phyloP scores from a whole-genome alignment of 371 early-diverging fungal species.

The Zychaea mexicana region DNA sequence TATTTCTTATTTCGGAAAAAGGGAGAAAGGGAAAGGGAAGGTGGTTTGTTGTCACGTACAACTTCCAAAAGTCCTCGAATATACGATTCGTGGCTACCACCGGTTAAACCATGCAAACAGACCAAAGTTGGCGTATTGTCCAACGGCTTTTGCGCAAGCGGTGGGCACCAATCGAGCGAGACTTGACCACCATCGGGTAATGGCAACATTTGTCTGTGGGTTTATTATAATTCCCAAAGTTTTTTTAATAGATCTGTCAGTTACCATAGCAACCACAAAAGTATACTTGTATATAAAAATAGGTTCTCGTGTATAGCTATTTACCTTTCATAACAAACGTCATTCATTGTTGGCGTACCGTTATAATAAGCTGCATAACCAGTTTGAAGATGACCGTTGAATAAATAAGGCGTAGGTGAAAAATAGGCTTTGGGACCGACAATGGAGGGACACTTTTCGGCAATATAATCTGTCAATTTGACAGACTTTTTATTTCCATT shows the following conservation, averaged over 20 bases:
- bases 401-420: constrained; percentile 58
- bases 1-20: not conserved
- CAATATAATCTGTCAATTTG: constrained; percentile 36
- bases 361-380: constrained; percentile 60
- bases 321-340: constrained; percentile 60
- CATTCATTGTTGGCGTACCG: constrained; percentile 27
- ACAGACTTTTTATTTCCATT: constrained; percentile 23
- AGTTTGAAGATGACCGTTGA: constrained; percentile 66
- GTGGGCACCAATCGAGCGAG: constrained; percentile 86
- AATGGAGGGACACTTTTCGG: constrained; percentile 43
- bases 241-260: not conserved
- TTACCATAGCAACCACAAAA: not conserved
- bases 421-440: constrained; percentile 43
- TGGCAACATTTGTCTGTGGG: constrained; percentile 60
- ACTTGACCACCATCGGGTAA: constrained; percentile 86
- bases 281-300: too few relatives aligned
- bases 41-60: constrained; percentile 29
- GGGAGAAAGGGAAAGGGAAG: not conserved
- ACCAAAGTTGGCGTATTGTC: constrained; percentile 73
- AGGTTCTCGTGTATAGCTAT: not conserved
- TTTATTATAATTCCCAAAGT: not conserved
- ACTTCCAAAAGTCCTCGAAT: constrained; percentile 73
- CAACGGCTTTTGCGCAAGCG: constrained; percentile 44
- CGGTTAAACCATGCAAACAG: constrained; percentile 88
- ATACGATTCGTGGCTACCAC: constrained; percentile 88